phyloP scores from a whole-genome alignment of 1,284 basidiomycete species.

The Fomitopsis palustris region DNA sequence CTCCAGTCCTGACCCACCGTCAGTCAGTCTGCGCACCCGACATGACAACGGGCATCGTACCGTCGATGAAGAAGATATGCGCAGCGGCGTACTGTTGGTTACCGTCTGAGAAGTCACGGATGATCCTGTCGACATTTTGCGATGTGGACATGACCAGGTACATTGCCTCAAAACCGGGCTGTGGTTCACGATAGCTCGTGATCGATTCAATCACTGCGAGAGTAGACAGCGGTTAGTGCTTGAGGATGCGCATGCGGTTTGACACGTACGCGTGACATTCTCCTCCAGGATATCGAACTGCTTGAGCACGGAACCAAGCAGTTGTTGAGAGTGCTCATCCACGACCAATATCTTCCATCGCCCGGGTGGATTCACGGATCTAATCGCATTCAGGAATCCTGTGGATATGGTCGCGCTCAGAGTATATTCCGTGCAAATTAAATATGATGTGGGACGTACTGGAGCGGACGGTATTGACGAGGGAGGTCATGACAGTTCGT shows the following conservation, averaged over 20 bases:
- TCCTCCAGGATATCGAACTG: constrained; percentile 91
- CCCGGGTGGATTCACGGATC: constrained; percentile 75
- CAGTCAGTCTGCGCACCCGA: neutral
- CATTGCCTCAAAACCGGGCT: constrained; percentile 82
- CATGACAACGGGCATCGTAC: constrained; percentile 40
- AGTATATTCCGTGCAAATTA: neutral
- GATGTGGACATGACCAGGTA: constrained; percentile 95
- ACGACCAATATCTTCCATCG: constrained; percentile 98
- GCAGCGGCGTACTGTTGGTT: constrained; percentile 81
- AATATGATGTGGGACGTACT: constrained; percentile 38
- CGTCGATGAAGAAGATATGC: constrained; percentile 94
- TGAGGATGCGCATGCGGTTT: neutral
- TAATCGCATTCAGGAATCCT: constrained; percentile 81
- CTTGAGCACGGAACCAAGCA: constrained; percentile 86
- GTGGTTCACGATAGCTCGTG: constrained; percentile 69
- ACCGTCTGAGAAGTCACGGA: constrained; percentile 75
- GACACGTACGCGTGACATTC: constrained; percentile 84
- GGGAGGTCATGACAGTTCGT: constrained; percentile 43
- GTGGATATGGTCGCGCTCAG: constrained; percentile 6
- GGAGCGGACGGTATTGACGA: constrained; percentile 48
- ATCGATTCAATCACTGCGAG: constrained; percentile 74
- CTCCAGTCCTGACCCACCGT: constrained; percentile 48
- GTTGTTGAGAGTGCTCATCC: constrained; percentile 85
- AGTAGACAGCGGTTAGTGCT: neutral
- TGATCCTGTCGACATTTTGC: constrained; percentile 90